Percentiles rank a stretch among this genome's conserved stretches.
These are phyloP conservation scores for Trypanosoma cruzi DNA, from an alignment of 208 protist species.

Conservation along the genomic window DNA sequence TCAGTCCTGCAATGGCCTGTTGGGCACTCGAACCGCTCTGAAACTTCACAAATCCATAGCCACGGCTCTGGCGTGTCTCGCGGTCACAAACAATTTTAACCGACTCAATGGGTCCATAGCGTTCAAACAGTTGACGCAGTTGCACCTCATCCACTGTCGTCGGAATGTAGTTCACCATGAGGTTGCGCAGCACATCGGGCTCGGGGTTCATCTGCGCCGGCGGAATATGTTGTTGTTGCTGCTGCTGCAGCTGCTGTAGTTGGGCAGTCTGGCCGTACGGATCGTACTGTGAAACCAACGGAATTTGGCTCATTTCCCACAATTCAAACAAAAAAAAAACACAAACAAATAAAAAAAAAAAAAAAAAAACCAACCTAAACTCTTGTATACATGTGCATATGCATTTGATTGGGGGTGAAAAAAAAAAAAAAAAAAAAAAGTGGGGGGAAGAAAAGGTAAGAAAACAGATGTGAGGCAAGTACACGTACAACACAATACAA, in stretches of 20 bases:
- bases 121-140: slow-evolving; percentile 85
- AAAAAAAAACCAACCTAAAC: background rate
- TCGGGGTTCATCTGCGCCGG: slow-evolving; percentile 54
- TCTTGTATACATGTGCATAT: background rate
- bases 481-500: background rate
- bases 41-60: slow-evolving; percentile 93
- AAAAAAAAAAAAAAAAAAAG: too few species aligned
- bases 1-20: slow-evolving; percentile 77
- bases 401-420: too few species aligned
- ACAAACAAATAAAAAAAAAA: too few species aligned
- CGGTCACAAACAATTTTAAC: slow-evolving; percentile 91
- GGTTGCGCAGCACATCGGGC: slow-evolving; percentile 77
- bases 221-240: slow-evolving; percentile 33
- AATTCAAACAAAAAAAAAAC: background rate
- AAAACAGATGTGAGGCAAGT: background rate
- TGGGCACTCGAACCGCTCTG: slow-evolving; percentile 66
- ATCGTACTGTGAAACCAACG: slow-evolving; percentile 28
- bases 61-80: slow-evolving; percentile 81
- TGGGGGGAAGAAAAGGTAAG: too few species aligned
- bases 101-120: slow-evolving; percentile 83
- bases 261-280: slow-evolving; percentile 21
- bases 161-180: slow-evolving; percentile 92
- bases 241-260: slow-evolving; percentile 28
- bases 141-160: slow-evolving; percentile 85
- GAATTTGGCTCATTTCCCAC: slow-evolving; percentile 23